Base-by-base conservation (phyloP, 192 early-diverging fungal species). In the Backusella morwellensis region DNA sequence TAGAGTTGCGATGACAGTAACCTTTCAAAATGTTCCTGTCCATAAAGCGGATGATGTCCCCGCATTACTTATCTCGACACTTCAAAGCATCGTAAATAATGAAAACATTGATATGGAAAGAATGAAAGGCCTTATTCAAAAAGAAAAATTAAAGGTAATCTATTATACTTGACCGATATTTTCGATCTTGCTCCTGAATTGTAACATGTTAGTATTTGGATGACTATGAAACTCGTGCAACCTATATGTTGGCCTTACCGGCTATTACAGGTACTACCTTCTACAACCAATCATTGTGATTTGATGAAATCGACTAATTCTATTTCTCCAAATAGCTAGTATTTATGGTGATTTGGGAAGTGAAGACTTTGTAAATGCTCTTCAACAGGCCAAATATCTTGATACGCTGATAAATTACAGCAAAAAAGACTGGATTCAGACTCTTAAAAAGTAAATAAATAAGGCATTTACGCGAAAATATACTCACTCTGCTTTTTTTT, bases 41-140 rank as follows among this genome's bases (percentile, higher is more conserved):
- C 82, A 87, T 12, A 79, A 84, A 26, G 70, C 87, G 32, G 85
- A 89, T 66, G 75, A 82, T 42, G 40, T 87, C 36, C 75, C 78
- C 14, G 78, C 84, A 15, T 72, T 77, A 70, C 73, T 89, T 50
- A 80, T 89, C 12, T 68, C 81, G 6, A 77, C 82, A 17, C 70
- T 87, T 7, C 80, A 85, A 19, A 74, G 68, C 35, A 54, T 82
- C 56, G 77, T 87, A 35, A 77, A 63, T n/a, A 83, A 75, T 9
- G 80, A 85, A 47, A 81, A 85, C 4, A 82, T 89, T 52, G 88
- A 89, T 74, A 89, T 89, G 88, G 73, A 81, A 17, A 77, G 88
- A 29, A 87, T 89, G 80, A 80, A 76, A 23, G 80, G 77, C 14
- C 73, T 89, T n/a, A 85, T 89, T 73, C 75, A 84, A 40, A 77